These are phyloP conservation scores for Dendrobium chrysotoxum DNA, from an alignment of 106 monocot genomes.

Conservation along the genomic window DNA sequence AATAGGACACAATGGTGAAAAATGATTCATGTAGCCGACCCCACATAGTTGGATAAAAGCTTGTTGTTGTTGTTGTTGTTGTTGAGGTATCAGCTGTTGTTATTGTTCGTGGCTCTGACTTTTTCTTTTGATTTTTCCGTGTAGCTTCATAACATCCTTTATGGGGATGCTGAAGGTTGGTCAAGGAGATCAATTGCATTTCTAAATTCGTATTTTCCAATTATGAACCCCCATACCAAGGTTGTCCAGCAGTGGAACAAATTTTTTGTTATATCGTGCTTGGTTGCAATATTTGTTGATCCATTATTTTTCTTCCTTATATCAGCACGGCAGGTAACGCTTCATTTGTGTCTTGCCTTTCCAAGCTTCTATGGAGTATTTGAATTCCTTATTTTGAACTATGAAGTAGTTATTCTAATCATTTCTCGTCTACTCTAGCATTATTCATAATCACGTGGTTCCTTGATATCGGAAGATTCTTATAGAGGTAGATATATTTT, in stretches of 20 bases:
- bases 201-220: constrained; percentile 15
- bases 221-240: constrained; percentile 70
- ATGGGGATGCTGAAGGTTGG: constrained; percentile 19
- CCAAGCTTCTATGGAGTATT: not conserved
- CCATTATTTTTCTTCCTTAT: constrained; percentile 79
- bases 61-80: not conserved
- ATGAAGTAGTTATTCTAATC: not conserved
- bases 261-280: constrained; percentile 79
- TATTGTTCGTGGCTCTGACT: not conserved
- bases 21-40: too few relatives aligned
- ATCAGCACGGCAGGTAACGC: constrained; percentile 41
- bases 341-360: not conserved
- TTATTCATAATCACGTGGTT: not conserved
- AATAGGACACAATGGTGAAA: too few relatives aligned
- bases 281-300: constrained; percentile 73
- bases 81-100: not conserved
- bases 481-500: not conserved
- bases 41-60: too few relatives aligned
- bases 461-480: not conserved
- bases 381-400: not conserved
- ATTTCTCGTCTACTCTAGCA: not conserved
- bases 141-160: constrained; percentile 21
- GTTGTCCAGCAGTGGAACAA: constrained; percentile 71
- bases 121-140: not conserved
- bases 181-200: not conserved